Evolutionary conservation across 108 stramenopile species (phyloP).

Genomic region (Schizochytrium sp.): DNA sequence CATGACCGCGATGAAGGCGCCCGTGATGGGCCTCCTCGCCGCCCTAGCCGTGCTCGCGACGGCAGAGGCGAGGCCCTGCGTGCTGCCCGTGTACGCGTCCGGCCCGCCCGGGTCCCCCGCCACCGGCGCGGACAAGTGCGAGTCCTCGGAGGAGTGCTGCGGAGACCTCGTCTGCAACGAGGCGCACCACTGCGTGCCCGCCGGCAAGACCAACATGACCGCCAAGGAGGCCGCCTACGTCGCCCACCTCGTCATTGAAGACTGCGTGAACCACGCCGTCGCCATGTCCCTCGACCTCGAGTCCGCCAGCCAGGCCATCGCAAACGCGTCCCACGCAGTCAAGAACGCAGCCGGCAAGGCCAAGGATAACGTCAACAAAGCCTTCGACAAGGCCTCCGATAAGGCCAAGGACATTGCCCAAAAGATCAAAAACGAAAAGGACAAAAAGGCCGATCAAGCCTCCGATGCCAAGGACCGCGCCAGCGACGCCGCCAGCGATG

Average conservation of each 20-base stretch:
- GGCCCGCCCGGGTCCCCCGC: neutral
- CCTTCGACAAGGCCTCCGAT: neutral
- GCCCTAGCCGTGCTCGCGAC: too few relatives aligned
- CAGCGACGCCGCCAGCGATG: neutral
- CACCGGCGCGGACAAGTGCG: neutral
- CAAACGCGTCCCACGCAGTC: neutral
- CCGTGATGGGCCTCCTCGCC: too few relatives aligned
- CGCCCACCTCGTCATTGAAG: neutral
- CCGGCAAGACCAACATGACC: neutral
- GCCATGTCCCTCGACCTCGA: conserved; percentile 10
- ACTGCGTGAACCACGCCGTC: neutral
- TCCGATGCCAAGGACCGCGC: neutral
- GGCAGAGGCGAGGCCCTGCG: neutral
- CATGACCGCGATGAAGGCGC: too few relatives aligned
- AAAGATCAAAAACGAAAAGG: neutral
- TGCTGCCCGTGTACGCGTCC: neutral
- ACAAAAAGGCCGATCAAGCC: neutral
- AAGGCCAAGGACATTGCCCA: neutral
- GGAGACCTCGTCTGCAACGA: neutral
- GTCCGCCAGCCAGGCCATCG: neutral
- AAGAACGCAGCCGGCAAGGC: neutral
- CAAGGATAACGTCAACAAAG: neutral
- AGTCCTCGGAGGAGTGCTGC: neutral
- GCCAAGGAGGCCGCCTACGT: neutral
- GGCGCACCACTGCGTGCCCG: neutral